Percentiles rank a stretch among this genome's conserved stretches.
phyloP scores from a whole-genome alignment of 352 stramenopile species.

The Globisporangium acanthophoron region DNA sequence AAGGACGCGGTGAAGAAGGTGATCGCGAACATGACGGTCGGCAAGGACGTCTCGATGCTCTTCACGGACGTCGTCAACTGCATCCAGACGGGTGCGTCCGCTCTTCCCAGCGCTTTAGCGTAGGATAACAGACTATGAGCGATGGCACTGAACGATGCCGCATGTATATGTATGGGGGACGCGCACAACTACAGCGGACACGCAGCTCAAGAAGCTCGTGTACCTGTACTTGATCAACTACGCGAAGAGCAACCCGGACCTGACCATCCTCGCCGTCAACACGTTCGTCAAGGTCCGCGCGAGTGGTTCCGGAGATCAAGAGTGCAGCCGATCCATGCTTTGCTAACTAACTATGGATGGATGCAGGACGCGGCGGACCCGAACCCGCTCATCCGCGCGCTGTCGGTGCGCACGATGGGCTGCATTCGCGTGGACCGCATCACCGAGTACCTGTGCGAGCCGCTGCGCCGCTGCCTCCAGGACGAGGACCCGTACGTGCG shows the following conservation, averaged over 20 bases:
- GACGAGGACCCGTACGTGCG: slow-evolving; percentile 98
- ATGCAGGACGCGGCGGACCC: slow-evolving; percentile 74
- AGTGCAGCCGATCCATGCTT: neutral
- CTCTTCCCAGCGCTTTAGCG: too few species aligned
- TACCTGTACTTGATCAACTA: slow-evolving; percentile 99
- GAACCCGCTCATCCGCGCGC: slow-evolving; percentile 93
- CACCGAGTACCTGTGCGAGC: slow-evolving; percentile 98
- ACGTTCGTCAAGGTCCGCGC: slow-evolving; percentile 92
- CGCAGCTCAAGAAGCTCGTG: slow-evolving; percentile 99
- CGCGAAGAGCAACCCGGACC: slow-evolving; percentile 98
- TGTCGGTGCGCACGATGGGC: slow-evolving; percentile 99
- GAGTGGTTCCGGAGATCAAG: too few species aligned
- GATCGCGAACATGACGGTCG: slow-evolving; percentile 99
- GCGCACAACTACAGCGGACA: slow-evolving; percentile 71
- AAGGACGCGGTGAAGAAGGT: slow-evolving; percentile 99
- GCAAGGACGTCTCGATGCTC: slow-evolving; percentile 98
- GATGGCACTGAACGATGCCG: too few species aligned
- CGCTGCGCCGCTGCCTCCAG: slow-evolving; percentile 90
- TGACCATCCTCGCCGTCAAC: slow-evolving; percentile 99
- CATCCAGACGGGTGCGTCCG: slow-evolving; percentile 92
- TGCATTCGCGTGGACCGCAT: slow-evolving; percentile 99
- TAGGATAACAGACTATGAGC: too few species aligned
- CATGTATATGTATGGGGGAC: too few species aligned
- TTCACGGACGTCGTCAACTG: slow-evolving; percentile 99
- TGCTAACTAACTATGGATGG: neutral